Evolutionary conservation across 345 rosid species (phyloP), one percentile per base, ranked within the genome.

Genomic region (Syzygium jambos): DNA sequence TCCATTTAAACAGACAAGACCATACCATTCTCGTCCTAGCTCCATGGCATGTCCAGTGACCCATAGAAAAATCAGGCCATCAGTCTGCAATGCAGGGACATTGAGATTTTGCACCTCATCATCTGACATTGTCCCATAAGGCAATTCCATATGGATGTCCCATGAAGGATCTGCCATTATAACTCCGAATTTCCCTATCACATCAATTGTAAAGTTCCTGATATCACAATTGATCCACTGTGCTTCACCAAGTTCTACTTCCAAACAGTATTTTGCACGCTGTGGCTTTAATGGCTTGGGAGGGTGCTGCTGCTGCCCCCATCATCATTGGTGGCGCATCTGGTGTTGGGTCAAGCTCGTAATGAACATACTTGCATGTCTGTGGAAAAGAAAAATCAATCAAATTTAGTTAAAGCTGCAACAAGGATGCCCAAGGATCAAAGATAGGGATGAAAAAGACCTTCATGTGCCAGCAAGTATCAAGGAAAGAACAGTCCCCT

Each of bases 1-100:
- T 73, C 80, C 25, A 73, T 73, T 13, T 57, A 87, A 52, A 61
- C 65, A 85, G 65, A 30, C 51, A 51, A 86, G 43, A 16, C 15
- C 77, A 86, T 88, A 98, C 99, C 99, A 98, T 89, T 98, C 99
- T 23, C 99, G 99, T 86, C 99, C 99, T 89, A 98, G 99, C 94
- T 96, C 99, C 99, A 98, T 98, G 34, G 99, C 99, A 87, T 98
- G 98, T 77, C 99, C 99, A 86, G 99, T 98, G 84, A 98, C 99
- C 99, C 99, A 98, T 46, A 98, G 98, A 89, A 98, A 98, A 87
- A 96, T 98, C 85, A 98, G 92, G 88, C 99, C 99, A 86, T 98
- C 99, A 84, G 99, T 98, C 90, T 98, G 99, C 91, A 96, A 88
- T n/a, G 96, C 97, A 52, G 99, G 99, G 86, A 98, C 99, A 93